Conservation (phyloP, 176 grass and related monocot genomes). For the Avena insularis region DNA sequence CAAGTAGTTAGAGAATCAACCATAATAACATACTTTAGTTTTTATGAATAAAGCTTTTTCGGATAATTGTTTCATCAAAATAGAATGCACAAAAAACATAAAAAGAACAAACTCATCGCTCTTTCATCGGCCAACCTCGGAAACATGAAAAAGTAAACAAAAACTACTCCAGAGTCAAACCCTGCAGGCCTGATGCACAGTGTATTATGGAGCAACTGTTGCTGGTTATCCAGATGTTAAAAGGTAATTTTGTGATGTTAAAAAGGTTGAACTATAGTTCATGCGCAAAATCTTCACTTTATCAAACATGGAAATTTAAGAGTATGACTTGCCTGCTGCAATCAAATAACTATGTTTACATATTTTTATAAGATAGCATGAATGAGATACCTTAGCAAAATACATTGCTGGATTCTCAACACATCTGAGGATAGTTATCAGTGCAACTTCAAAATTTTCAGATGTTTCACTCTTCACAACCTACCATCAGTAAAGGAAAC, state of each 20-base stretch:
- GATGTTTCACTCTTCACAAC: slow-evolving; percentile 95
- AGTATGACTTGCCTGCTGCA: neutral
- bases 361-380: slow-evolving; percentile 38
- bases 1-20: too few species aligned
- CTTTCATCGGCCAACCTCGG: neutral
- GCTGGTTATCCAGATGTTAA: slow-evolving; percentile 22
- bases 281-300: neutral
- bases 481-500: slow-evolving; percentile 50
- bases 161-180: slow-evolving; percentile 9
- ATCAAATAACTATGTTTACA: neutral
- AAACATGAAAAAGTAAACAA: slow-evolving; percentile 8
- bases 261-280: neutral
- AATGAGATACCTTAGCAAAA: slow-evolving; percentile 88
- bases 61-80: too few species aligned
- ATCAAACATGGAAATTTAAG: neutral
- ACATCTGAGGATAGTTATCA: slow-evolving; percentile 87
- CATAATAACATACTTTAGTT: too few species aligned
- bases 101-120: too few species aligned
- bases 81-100: too few species aligned
- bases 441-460: slow-evolving; percentile 87
- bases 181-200: slow-evolving; percentile 8
- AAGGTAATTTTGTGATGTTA: neutral
- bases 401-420: slow-evolving; percentile 90
- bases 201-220: neutral
- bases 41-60: too few species aligned